A percentile compares a stretch with the other conserved stretches of the same genome.
Evolutionary conservation across 2,329 filamentous ascomycete genomes (phyloP).

Genomic region (Fusarium tricinctum): DNA sequence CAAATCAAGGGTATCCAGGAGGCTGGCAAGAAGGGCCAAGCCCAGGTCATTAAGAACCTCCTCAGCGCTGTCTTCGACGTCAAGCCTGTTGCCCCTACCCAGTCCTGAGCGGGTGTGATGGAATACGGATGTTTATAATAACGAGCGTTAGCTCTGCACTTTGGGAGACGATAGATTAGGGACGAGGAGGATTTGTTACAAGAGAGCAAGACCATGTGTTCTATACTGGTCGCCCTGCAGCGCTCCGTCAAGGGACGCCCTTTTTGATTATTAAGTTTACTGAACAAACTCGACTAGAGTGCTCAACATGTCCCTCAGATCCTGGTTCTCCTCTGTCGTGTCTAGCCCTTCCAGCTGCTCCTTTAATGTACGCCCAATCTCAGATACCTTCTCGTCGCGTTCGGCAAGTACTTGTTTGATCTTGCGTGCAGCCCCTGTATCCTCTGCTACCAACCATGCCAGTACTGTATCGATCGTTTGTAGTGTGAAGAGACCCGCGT

Average conservation of each 20-base stretch:
- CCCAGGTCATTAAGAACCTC: conserved; percentile 84
- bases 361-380: conserved; percentile 76
- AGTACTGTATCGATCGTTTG: conserved; percentile 88
- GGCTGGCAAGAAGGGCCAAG: conserved; percentile 83
- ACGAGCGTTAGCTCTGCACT: conserved; percentile 28
- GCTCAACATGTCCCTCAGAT: conserved; percentile 68
- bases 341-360: conserved; percentile 69
- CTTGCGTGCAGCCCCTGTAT: conserved; percentile 77
- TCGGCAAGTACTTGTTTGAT: conserved; percentile 76
- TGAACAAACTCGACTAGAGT: conserved; percentile 66
- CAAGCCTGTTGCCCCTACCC: conserved; percentile 72
- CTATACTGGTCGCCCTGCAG: conserved; percentile 30
- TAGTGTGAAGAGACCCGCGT: conserved; percentile 86
- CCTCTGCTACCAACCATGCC: conserved; percentile 93
- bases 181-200: conserved; percentile 31
- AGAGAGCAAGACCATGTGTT: conserved; percentile 38
- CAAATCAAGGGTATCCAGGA: conserved; percentile 87
- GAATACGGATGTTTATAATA: conserved; percentile 26
- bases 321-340: conserved; percentile 71
- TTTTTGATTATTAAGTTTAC: conserved; percentile 49
- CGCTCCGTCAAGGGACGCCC: conserved; percentile 25
- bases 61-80: conserved; percentile 88
- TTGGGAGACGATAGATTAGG: conserved; percentile 23
- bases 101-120: conserved; percentile 43
- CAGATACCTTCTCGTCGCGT: conserved; percentile 73